Evolutionary conservation across 345 rosid genomes (phyloP), one percentile per base, ranked within the genome.

Genomic region (Xanthoceras sorbifolium): DNA sequence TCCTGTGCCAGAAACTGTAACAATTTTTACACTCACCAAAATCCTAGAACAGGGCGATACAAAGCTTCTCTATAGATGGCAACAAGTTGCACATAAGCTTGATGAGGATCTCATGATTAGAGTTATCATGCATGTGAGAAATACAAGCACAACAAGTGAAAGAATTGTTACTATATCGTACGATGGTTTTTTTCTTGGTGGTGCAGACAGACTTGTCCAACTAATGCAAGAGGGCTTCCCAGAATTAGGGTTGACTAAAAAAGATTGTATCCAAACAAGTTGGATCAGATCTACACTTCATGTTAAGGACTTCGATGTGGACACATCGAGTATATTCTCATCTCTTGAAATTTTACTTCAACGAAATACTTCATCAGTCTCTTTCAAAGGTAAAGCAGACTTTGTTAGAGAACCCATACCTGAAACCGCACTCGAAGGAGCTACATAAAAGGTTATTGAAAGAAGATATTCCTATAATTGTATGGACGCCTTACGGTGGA

Each of bases 401-500:
- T 87, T 83, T 25, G 91, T 89, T 57, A 83, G 28, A 29, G 73
- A 72, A 1, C 84, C 90, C 0, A 81, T 90, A 15, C 80, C 90
- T 0, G 78, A 76, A 31, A 32, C 72, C 0, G 91, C 67, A 18
- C 82, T 89, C 1, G 83, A n/a, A 86, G 48, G 88, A 87, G 66
- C 70, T 90, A 1, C 89, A 89, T 83, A 66, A 75, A 70, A 87
- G 86, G 67, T 12, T 90, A 8, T 6, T 85, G 4, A 50, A 87
- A 68, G 97, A 90, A 48, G 97, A 87, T 3, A 23, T 15, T 6
- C 89, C 94, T 0, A 20, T 87, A 70, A 83, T 86, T 90, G 84
- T 88, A 72, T 90, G 88, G 92, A 90, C 76, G 7, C 93, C 97
- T 5, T 90, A 85, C 23, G 97, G 98, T 1, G 98, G 97, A 69